Evolutionary conservation across 495 filamentous ascomycete genomes (phyloP).

Genomic region (Neurospora sp.): DNA sequence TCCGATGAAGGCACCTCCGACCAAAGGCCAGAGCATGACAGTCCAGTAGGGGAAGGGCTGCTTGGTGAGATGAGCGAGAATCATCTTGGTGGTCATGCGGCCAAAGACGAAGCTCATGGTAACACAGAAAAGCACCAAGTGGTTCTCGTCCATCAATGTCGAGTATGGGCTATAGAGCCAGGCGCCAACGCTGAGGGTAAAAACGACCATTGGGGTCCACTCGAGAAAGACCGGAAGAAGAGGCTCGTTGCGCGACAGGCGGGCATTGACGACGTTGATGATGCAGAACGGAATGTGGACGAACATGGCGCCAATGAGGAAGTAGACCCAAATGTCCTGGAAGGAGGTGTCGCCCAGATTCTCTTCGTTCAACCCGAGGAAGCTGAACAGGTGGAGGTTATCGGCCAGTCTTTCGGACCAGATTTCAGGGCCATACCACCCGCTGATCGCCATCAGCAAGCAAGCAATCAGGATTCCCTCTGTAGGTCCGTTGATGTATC

Average conservation of each 20-base stretch:
- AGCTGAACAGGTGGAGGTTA: constrained; percentile 18
- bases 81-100: constrained; percentile 99
- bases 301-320: constrained; percentile 64
- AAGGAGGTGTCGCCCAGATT: constrained; percentile 58
- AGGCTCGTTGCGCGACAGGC: constrained; percentile 60
- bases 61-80: constrained; percentile 83
- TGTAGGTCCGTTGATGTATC: constrained; percentile 94
- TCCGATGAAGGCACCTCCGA: constrained; percentile 71
- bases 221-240: constrained; percentile 82
- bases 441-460: constrained; percentile 71
- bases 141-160: constrained; percentile 65
- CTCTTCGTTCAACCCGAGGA: constrained; percentile 38
- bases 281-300: constrained; percentile 77
- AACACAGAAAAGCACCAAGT: constrained; percentile 83
- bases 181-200: constrained; percentile 56
- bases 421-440: constrained; percentile 77
- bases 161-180: constrained; percentile 90
- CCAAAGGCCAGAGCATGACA: constrained; percentile 71
- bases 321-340: constrained; percentile 78
- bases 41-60: constrained; percentile 98
- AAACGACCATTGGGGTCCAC: constrained; percentile 85
- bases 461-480: constrained; percentile 90
- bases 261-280: constrained; percentile 68
- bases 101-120: constrained; percentile 95
- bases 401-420: constrained; percentile 68